These are phyloP conservation scores for Cyberlindnera mrakii DNA, from an alignment of 805 yeast species.

Conservation along the genomic window DNA sequence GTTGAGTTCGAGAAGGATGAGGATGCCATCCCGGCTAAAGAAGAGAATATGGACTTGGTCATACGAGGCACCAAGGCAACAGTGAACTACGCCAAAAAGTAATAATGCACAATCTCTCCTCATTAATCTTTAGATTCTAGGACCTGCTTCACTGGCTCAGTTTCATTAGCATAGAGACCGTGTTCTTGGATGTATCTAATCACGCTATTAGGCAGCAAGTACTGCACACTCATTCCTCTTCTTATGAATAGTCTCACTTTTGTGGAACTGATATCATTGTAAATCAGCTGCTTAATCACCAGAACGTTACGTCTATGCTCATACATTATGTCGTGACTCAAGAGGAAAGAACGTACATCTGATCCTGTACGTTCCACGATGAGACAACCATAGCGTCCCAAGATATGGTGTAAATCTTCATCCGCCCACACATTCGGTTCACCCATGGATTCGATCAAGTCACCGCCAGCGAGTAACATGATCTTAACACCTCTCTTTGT, in stretches of 20 bases:
- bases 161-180: constrained; percentile 73
- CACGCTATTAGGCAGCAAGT: constrained; percentile 87
- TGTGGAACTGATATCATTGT: constrained; percentile 93
- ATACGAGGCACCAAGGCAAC: constrained; percentile 13
- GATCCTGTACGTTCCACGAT: constrained; percentile 96
- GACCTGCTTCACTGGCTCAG: constrained; percentile 93
- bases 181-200: constrained; percentile 94
- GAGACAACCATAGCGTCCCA: constrained; percentile 93
- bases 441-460: constrained; percentile 97
- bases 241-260: constrained; percentile 89
- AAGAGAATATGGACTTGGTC: constrained; percentile 16
- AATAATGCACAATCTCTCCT: neutral
- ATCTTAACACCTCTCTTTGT: constrained; percentile 79
- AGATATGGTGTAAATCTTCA: constrained; percentile 86
- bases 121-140: constrained; percentile 35
- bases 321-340: constrained; percentile 95
- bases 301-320: constrained; percentile 90
- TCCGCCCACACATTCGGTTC: constrained; percentile 99
- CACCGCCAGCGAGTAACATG: constrained; percentile 97
- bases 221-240: constrained; percentile 95
- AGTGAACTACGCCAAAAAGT: constrained; percentile 26
- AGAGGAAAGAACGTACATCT: constrained; percentile 86
- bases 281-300: constrained; percentile 92
- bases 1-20: constrained; percentile 63
- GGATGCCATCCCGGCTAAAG: constrained; percentile 40